Percentiles rank a stretch among this genome's conserved stretches.
phyloP scores from a whole-genome alignment of 108 stramenopile species.

The Cyclotella distinguenda region DNA sequence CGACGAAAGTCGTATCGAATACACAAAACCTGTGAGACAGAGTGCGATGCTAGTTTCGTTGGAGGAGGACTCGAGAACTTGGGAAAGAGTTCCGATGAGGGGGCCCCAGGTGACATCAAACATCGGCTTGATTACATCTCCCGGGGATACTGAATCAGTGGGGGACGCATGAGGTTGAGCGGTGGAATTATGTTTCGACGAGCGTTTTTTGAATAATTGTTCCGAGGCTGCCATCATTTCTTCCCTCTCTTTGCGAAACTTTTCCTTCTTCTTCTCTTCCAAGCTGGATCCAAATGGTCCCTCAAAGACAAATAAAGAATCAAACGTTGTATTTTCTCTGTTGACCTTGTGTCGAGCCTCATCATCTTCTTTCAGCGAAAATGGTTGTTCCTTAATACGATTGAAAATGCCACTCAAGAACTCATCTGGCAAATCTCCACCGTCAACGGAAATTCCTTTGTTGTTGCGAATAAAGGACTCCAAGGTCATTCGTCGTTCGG shows the following conservation, averaged over 20 bases:
- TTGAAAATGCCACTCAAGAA: slow-evolving; percentile 92
- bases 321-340: slow-evolving; percentile 49
- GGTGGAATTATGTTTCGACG: slow-evolving; percentile 22
- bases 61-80: slow-evolving; percentile 81
- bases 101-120: slow-evolving; percentile 99
- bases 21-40: slow-evolving; percentile 86
- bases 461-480: slow-evolving; percentile 94
- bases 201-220: slow-evolving; percentile 56
- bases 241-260: slow-evolving; percentile 91
- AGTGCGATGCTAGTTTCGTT: slow-evolving; percentile 78
- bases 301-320: slow-evolving; percentile 71
- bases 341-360: slow-evolving; percentile 65
- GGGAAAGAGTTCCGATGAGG: slow-evolving; percentile 90
- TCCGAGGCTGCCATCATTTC: slow-evolving; percentile 92
- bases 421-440: slow-evolving; percentile 88
- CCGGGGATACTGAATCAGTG: slow-evolving; percentile 62
- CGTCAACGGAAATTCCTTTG: slow-evolving; percentile 93
- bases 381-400: slow-evolving; percentile 90
- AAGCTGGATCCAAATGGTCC: slow-evolving; percentile 59
- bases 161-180: slow-evolving; percentile 11
- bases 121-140: slow-evolving; percentile 90
- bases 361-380: slow-evolving; percentile 97
- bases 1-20: slow-evolving; percentile 75
- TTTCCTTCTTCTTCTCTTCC: slow-evolving; percentile 77
- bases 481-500: slow-evolving; percentile 92